Base-by-base conservation (phyloP, 768 basidiomycete species). In the Mrakia gelida region DNA sequence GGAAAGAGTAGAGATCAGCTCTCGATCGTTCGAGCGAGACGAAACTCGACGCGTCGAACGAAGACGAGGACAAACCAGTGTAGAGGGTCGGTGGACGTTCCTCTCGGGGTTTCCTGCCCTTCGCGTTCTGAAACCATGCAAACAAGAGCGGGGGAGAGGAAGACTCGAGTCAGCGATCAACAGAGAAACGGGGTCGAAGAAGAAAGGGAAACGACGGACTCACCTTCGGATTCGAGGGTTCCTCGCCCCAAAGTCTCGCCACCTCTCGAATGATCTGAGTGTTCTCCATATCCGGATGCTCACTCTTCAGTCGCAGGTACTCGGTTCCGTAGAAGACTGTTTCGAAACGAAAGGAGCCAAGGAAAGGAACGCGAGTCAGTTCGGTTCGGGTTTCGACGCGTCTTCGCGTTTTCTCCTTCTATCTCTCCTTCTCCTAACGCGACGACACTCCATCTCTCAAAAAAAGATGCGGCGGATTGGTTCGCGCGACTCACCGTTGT, bases 191-290 rank as follows among this genome's bases (percentile, higher is more conserved):
- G 3, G n/a, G n/a, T n/a, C n/a, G 10, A 63, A 23, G 32, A 15
- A 63, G 11, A 28, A 28, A 11, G 30, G 7, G 4, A 65, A 30
- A 9, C 30, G 9, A 9, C 2, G 26, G n/a, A 65, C 67, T 41
- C 7, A 70, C 67, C 34, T 45, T 70, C 8, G 67, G 67, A 43
- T 70, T 70, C 34, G 38, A 41, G 0, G 34, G 38, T 6, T 38
- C 38, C 26, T 34, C 41, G 2, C 15, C 9, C 67, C 67, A 70
- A 34, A 16, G 38, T 21, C 41, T 34, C 10, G 67, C 67, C 26
- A 70, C 34, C 67, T 70, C 67, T n/a, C 67, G 34, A n/a, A 70
- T 70, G 67, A 38, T 38, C 38, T 38, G 18, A 34, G 32, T 43
- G 26, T 70, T 70, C 34, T 70, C 67, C 67, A 70, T 70, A 18